Evolutionary conservation across 108 stramenopile species (phyloP).

Genomic region (Skeletonema menzelii): DNA sequence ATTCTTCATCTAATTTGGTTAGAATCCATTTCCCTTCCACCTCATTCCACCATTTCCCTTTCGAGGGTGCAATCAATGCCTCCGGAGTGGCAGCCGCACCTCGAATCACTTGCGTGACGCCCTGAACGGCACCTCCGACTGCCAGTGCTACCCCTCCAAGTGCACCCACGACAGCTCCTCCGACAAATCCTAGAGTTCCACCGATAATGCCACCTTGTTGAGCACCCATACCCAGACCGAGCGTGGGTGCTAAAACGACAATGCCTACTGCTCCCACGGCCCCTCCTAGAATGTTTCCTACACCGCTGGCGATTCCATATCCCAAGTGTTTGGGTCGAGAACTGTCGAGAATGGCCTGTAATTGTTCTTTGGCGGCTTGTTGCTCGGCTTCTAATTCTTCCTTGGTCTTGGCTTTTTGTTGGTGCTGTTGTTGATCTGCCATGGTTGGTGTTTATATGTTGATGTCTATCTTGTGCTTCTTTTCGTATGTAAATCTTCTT

Average conservation of each 20-base stretch:
- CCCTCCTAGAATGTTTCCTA: slow-evolving; percentile 62
- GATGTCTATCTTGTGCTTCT: too few species aligned
- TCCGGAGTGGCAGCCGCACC: slow-evolving; percentile 65
- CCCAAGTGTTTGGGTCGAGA: slow-evolving; percentile 38
- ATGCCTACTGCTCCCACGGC: slow-evolving; percentile 76
- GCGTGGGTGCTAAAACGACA: slow-evolving; percentile 56
- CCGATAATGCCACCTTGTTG: slow-evolving; percentile 40
- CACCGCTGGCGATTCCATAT: slow-evolving; percentile 45
- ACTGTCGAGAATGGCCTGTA: slow-evolving; percentile 29
- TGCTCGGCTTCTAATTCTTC: slow-evolving; percentile 50
- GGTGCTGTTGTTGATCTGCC: slow-evolving; percentile 6
- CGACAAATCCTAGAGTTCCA: slow-evolving; percentile 39
- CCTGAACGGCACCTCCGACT: slow-evolving; percentile 50
- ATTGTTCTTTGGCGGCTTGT: slow-evolving; percentile 42
- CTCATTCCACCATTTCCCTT: slow-evolving; percentile 89
- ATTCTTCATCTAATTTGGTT: slow-evolving; percentile 56
- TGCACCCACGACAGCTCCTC: slow-evolving; percentile 56
- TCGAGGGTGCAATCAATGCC: slow-evolving; percentile 54
- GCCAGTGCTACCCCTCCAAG: slow-evolving; percentile 55
- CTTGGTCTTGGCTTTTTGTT: slow-evolving; percentile 17
- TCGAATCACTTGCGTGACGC: slow-evolving; percentile 56
- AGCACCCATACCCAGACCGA: slow-evolving; percentile 16
- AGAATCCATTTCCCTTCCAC: slow-evolving; percentile 58
- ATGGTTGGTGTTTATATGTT: not conserved
- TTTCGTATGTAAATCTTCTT: not conserved